These are phyloP conservation scores for Pisolithus orientalis DNA, from an alignment of 768 basidiomycete species.

Conservation along the genomic window DNA sequence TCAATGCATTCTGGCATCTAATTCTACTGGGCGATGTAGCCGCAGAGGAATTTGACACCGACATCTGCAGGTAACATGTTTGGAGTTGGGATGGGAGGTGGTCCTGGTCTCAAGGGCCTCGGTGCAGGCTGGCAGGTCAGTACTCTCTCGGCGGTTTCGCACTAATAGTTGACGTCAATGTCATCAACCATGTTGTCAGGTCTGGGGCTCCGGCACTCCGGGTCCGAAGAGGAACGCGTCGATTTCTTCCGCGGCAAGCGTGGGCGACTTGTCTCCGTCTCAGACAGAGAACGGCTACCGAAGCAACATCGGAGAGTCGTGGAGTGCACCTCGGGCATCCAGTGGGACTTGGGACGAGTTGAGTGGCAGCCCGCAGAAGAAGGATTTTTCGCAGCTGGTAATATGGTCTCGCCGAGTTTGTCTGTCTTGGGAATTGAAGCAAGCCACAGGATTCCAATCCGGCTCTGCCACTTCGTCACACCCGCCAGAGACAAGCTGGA, in stretches of 20 bases:
- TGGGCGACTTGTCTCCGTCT: slow-evolving; percentile 40
- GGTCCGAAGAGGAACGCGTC: slow-evolving; percentile 55
- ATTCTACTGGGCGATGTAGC: slow-evolving; percentile 26
- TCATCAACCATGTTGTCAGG: slow-evolving; percentile 30
- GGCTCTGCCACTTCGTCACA: slow-evolving; percentile 38
- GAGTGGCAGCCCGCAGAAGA: slow-evolving; percentile 41
- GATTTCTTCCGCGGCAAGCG: slow-evolving; percentile 51
- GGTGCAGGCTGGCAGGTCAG: slow-evolving; percentile 66
- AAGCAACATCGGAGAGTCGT: slow-evolving; percentile 41
- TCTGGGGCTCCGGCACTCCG: slow-evolving; percentile 50
- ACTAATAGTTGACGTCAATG: slow-evolving; percentile 1
- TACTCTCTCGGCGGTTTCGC: slow-evolving; percentile 7
- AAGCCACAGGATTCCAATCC: slow-evolving; percentile 35
- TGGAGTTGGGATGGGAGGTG: slow-evolving; percentile 43
- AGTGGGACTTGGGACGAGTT: slow-evolving; percentile 60
- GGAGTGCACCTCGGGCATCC: slow-evolving; percentile 44
- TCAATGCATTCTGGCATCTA: not conserved
- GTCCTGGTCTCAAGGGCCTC: slow-evolving; percentile 43
- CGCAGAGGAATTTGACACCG: slow-evolving; percentile 42
- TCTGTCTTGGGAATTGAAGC: slow-evolving; percentile 4
- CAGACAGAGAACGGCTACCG: slow-evolving; percentile 44
- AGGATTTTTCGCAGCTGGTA: slow-evolving; percentile 45
- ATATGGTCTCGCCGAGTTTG: slow-evolving; percentile 14
- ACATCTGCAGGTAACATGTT: slow-evolving; percentile 43
- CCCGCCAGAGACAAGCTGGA: slow-evolving; percentile 41